phyloP scores from a whole-genome alignment of 1,284 basidiomycete genomes.

The Testicularia cyperi region DNA sequence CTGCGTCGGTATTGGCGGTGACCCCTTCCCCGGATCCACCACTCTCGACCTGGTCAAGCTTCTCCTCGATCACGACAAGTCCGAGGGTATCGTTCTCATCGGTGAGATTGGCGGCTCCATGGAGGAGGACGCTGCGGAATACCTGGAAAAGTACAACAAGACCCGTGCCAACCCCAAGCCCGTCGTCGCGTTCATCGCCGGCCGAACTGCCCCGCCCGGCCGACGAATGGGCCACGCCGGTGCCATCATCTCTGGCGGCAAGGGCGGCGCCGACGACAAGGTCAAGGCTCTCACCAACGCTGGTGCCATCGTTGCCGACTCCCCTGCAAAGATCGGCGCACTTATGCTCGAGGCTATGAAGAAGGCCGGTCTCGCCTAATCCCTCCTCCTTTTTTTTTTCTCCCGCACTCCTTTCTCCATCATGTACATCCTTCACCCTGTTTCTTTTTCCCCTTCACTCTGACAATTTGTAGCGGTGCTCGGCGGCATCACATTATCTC shows the following conservation, averaged over 20 bases:
- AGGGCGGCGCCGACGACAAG: slow-evolving; percentile 94
- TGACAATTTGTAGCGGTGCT: too few relatives aligned
- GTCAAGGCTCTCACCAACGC: slow-evolving; percentile 90
- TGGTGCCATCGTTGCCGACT: slow-evolving; percentile 89
- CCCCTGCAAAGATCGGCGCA: slow-evolving; percentile 68
- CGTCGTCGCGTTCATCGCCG: slow-evolving; percentile 96
- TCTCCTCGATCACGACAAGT: slow-evolving; percentile 81
- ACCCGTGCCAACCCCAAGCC: slow-evolving; percentile 85
- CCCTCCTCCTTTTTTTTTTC: not conserved
- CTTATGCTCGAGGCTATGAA: slow-evolving; percentile 58
- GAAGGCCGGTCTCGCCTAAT: slow-evolving; percentile 47
- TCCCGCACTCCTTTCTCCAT: too few relatives aligned
- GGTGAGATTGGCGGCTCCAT: slow-evolving; percentile 98
- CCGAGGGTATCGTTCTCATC: slow-evolving; percentile 86
- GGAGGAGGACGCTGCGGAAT: slow-evolving; percentile 99
- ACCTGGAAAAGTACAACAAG: slow-evolving; percentile 89
- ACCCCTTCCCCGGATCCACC: slow-evolving; percentile 96
- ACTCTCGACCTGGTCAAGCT: slow-evolving; percentile 95
- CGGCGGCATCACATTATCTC: too few relatives aligned
- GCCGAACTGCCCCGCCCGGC: slow-evolving; percentile 89
- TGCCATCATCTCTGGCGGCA: slow-evolving; percentile 96
- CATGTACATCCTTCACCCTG: too few relatives aligned
- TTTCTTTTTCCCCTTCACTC: too few relatives aligned
- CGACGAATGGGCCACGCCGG: slow-evolving; percentile 82
- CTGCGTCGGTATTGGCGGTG: slow-evolving; percentile 96